Evolutionary conservation across 139 green algal species (phyloP), one percentile per base, ranked within the genome.

Genomic region (Closterium sp.): DNA sequence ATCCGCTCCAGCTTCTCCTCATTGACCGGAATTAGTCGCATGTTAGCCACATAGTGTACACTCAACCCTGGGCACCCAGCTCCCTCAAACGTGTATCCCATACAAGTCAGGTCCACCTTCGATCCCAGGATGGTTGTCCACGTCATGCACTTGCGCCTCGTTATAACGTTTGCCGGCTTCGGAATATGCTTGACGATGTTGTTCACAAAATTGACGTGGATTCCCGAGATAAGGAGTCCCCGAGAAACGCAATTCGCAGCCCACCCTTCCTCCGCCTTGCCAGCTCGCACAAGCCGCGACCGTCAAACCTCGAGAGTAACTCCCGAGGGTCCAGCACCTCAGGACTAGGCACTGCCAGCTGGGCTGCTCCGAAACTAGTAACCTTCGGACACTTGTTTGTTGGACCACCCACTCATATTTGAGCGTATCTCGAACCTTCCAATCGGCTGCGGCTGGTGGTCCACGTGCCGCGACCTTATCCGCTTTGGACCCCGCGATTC

Each of bases 1-100:
- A 86, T 86, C 30, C 83, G n/a, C 30, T 86, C 83, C 30, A 86
- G 30, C n/a, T 86, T 32, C n/a, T 33, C 30, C 30, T 33, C 83
- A 19, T 86, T 86, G 19, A 33, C n/a, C 16, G 30, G 83, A 33
- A 86, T 32, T 32, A 86, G 83, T 33, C n/a, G 23, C 30, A 12
- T 33, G 83, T 86, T 86, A 19, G 30, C 30, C 83, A 86, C 83
- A 6, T 34, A 86, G n/a, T 34, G 83, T 32, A 34, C 83, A 32
- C 83, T 86, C 83, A 86, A 33, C 23, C 83, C 83, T 33, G 83
- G 83, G 83, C 83, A 86, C 83, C n/a, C 83, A 86, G 83, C n/a
- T 34, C 30, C 30, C 30, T 86, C 30, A 33, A 86, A 86, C 7
- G 83, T 34, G n/a, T 34, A 76, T 3, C 25, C 55, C 55, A 76